Percentiles rank a stretch among this genome's conserved stretches.
Evolutionary conservation across 192 early-diverging fungal genomes (phyloP).

Genomic region (Umbelopsis ramanniana): DNA sequence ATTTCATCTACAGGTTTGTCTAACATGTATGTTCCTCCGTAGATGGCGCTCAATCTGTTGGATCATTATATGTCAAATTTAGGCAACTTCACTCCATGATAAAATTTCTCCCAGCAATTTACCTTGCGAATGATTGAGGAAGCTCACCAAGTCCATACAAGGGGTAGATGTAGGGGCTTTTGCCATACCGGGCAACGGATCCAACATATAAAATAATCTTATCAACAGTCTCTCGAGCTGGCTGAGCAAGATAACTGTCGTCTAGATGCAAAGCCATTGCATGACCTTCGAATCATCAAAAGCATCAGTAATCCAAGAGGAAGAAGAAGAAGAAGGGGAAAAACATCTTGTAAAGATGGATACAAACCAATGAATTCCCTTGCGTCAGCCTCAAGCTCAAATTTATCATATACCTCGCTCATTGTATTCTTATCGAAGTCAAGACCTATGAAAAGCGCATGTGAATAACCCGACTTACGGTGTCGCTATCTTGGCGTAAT

Average conservation of each 20-base stretch:
- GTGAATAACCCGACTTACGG: background rate
- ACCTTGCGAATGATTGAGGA: conserved; percentile 96
- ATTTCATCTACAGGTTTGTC: conserved; percentile 91
- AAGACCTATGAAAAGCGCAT: conserved; percentile 37
- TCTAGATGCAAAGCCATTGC: conserved; percentile 95
- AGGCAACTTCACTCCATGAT: no score
- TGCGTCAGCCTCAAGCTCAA: conserved; percentile 88
- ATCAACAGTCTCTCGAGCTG: conserved; percentile 86
- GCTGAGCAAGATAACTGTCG: conserved; percentile 72
- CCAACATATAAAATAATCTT: conserved; percentile 91
- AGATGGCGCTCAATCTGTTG: conserved; percentile 91
- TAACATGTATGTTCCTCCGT: conserved; percentile 99
- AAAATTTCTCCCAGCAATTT: conserved; percentile 8
- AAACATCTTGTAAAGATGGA: background rate
- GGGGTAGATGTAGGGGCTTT: conserved; percentile 98
- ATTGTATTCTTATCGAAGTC: conserved; percentile 83
- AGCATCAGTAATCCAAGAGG: no score
- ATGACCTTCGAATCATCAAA: conserved; percentile 63
- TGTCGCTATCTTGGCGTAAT: background rate
- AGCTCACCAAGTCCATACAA: conserved; percentile 97
- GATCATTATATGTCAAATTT: background rate
- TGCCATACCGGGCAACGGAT: conserved; percentile 92
- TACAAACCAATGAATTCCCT: conserved; percentile 84
- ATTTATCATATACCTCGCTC: conserved; percentile 86
- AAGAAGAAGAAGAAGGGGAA: no score